phyloP scores from a whole-genome alignment of 2,329 filamentous ascomycete genomes.

The Immersiporthe knoxdaviesiana region DNA sequence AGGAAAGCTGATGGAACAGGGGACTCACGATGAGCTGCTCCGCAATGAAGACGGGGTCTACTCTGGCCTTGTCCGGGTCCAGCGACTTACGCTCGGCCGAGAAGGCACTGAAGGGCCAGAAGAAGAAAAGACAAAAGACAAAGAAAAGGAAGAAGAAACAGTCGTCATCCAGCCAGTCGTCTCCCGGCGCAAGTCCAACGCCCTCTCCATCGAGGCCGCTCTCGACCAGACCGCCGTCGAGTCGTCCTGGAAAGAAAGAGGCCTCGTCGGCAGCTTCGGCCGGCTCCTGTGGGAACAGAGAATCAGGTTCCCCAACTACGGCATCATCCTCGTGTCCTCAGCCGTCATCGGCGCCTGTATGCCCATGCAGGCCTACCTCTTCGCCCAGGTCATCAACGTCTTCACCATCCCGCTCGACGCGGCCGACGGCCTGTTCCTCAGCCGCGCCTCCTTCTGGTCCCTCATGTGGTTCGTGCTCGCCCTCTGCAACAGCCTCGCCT shows the following conservation, averaged over 20 bases:
- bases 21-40: conserved; percentile 75
- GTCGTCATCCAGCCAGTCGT: conserved; percentile 47
- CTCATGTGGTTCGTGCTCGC: conserved; percentile 60
- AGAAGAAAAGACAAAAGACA: conserved; percentile 40
- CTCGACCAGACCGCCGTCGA: conserved; percentile 26
- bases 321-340: conserved; percentile 51
- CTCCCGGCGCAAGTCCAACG: conserved; percentile 50
- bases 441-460: conserved; percentile 60
- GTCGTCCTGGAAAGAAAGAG: conserved; percentile 40
- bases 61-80: conserved; percentile 66
- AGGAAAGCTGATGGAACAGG: conserved; percentile 72
- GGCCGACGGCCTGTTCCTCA: conserved; percentile 35
- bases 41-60: conserved; percentile 65
- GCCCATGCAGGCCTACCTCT: conserved; percentile 42
- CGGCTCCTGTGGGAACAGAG: conserved; percentile 60
- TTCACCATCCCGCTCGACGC: conserved; percentile 48
- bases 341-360: conserved; percentile 16
- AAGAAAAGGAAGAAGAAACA: conserved; percentile 43
- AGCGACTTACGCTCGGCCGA: conserved; percentile 57
- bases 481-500: conserved; percentile 19
- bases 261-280: conserved; percentile 57
- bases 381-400: conserved; percentile 56
- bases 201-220: conserved; percentile 39
- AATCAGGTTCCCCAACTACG: conserved; percentile 53
- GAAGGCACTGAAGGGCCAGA: conserved; percentile 38